These are phyloP conservation scores for Phytophthora pini DNA, from an alignment of 352 stramenopile genomes.

Conservation along the genomic window DNA sequence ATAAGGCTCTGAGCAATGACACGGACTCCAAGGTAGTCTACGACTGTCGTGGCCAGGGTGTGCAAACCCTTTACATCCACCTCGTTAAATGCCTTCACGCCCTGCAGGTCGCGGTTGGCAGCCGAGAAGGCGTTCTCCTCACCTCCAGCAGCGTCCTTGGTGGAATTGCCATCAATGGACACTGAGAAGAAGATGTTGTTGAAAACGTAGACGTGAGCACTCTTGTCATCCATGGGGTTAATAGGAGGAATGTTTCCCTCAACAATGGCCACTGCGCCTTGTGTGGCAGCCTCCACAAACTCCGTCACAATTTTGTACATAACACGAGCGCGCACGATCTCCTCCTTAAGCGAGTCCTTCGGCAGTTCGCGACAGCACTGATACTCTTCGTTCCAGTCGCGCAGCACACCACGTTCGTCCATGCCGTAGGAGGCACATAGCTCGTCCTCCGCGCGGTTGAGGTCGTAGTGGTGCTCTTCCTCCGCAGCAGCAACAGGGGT, in stretches of 20 bases:
- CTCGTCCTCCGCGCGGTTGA: slow-evolving; percentile 91
- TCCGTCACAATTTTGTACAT: slow-evolving; percentile 96
- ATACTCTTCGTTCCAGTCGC: slow-evolving; percentile 98
- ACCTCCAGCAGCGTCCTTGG: slow-evolving; percentile 66
- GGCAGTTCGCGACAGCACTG: slow-evolving; percentile 91
- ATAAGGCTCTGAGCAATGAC: slow-evolving; percentile 97
- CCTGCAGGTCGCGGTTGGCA: slow-evolving; percentile 91
- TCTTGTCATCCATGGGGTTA: slow-evolving; percentile 95
- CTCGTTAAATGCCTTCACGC: slow-evolving; percentile 92
- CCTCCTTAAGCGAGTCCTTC: slow-evolving; percentile 79
- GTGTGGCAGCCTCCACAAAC: slow-evolving; percentile 93
- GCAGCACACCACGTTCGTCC: slow-evolving; percentile 91
- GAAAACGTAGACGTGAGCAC: slow-evolving; percentile 96
- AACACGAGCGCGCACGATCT: slow-evolving; percentile 93
- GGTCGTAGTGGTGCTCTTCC: slow-evolving; percentile 75
- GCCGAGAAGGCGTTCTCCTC: slow-evolving; percentile 87
- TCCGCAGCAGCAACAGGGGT: slow-evolving; percentile 41
- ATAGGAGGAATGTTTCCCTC: slow-evolving; percentile 95
- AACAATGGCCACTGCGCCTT: slow-evolving; percentile 92
- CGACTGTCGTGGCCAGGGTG: slow-evolving; percentile 94
- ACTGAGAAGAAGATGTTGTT: slow-evolving; percentile 99
- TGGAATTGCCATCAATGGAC: slow-evolving; percentile 79
- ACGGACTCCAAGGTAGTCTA: slow-evolving; percentile 95
- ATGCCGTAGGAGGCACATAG: slow-evolving; percentile 91
- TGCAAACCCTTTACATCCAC: slow-evolving; percentile 91